These are phyloP conservation scores for Erodium chrysanthum DNA, from an alignment of 441 rosid species.

Conservation along the genomic window DNA sequence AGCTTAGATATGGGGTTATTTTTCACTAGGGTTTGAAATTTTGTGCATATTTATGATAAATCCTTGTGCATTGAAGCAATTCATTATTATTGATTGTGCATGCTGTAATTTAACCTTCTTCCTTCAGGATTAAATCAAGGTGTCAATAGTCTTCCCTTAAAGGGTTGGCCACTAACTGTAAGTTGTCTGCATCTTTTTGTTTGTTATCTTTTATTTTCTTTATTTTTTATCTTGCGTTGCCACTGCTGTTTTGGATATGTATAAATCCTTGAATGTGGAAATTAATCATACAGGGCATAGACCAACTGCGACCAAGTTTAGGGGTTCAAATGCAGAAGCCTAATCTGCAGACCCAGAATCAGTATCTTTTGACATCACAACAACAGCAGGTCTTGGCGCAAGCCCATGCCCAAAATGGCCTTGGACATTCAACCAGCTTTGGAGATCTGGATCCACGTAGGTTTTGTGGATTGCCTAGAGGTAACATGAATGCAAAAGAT, in stretches of 20 bases:
- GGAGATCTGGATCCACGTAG: constrained; percentile 46
- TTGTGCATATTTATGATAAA: too few species aligned
- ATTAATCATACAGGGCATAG: constrained; percentile 37
- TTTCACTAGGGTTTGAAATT: too few species aligned
- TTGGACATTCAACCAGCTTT: constrained; percentile 34
- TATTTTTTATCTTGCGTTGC: not conserved
- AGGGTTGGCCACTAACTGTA: constrained; percentile 67
- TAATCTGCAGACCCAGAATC: constrained; percentile 38
- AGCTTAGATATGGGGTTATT: too few species aligned
- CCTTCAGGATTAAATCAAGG: constrained; percentile 42
- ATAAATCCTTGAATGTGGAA: not conserved
- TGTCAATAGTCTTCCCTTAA: constrained; percentile 45
- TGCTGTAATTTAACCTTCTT: constrained; percentile 13
- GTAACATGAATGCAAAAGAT: constrained; percentile 41
- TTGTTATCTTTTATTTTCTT: not conserved
- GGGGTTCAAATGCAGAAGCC: constrained; percentile 48
- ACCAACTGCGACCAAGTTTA: constrained; percentile 41
- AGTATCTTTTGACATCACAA: constrained; percentile 43
- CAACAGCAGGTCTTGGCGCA: constrained; percentile 56
- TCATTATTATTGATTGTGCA: constrained; percentile 6
- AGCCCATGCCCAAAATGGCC: constrained; percentile 39
- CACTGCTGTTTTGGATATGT: constrained; percentile 2
- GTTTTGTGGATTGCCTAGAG: constrained; percentile 36
- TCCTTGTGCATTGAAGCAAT: not conserved
- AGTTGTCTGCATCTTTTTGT: constrained; percentile 22